Evolutionary conservation across 2,329 filamentous ascomycete species (phyloP).

Genomic region (Fusarium falciforme): DNA sequence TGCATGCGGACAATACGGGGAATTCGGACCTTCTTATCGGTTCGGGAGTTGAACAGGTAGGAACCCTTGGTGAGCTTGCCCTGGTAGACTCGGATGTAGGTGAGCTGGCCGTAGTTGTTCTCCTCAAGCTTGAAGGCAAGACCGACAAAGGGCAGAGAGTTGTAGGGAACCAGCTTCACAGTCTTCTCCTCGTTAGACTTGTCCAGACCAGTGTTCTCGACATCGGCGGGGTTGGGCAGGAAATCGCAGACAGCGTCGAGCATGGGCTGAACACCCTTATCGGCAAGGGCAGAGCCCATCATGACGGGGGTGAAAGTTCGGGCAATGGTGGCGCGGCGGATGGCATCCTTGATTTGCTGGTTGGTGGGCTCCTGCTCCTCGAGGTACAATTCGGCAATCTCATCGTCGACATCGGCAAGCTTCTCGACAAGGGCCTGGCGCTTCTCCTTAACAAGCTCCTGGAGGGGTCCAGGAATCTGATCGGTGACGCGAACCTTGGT

Average conservation of each 20-base stretch:
- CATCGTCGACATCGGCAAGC: slow-evolving; percentile 95
- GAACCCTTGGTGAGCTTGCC: slow-evolving; percentile 88
- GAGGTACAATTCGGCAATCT: slow-evolving; percentile 94
- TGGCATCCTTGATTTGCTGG: slow-evolving; percentile 89
- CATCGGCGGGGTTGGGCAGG: slow-evolving; percentile 89
- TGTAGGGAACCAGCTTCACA: slow-evolving; percentile 92
- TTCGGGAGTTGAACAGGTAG: slow-evolving; percentile 93
- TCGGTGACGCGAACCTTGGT: slow-evolving; percentile 81
- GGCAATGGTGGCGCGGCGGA: slow-evolving; percentile 88
- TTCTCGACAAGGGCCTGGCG: slow-evolving; percentile 90
- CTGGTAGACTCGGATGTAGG: slow-evolving; percentile 98
- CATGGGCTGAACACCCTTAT: slow-evolving; percentile 96
- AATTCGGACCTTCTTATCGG: slow-evolving; percentile 95
- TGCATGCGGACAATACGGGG: slow-evolving; percentile 99
- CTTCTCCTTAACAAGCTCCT: slow-evolving; percentile 83
- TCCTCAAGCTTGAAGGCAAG: slow-evolving; percentile 99
- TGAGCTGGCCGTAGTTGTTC: slow-evolving; percentile 97
- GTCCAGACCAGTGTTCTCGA: slow-evolving; percentile 90
- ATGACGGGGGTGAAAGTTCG: slow-evolving; percentile 94
- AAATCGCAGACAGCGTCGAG: slow-evolving; percentile 97
- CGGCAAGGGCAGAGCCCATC: slow-evolving; percentile 94
- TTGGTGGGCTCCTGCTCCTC: slow-evolving; percentile 85
- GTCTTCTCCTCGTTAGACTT: slow-evolving; percentile 80
- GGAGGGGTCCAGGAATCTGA: slow-evolving; percentile 84
- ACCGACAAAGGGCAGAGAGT: slow-evolving; percentile 92